phyloP scores from a whole-genome alignment of 768 basidiomycete genomes.

The Pilatotrama ljubarskyi region DNA sequence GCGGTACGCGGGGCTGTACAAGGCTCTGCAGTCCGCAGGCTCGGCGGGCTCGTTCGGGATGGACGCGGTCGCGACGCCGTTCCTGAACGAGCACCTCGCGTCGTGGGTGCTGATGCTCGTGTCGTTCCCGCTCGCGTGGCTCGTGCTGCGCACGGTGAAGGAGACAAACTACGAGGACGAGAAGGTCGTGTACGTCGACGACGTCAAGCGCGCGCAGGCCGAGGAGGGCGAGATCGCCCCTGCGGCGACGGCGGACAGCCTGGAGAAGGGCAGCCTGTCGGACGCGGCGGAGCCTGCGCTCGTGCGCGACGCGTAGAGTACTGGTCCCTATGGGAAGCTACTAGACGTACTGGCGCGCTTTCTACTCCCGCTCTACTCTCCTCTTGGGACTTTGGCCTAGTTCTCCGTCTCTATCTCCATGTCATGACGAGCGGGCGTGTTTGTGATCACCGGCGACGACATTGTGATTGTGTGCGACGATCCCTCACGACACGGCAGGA shows the following conservation, averaged over 20 bases:
- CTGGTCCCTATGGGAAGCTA: no score
- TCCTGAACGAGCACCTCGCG: slow-evolving; percentile 43
- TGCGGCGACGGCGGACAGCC: slow-evolving; percentile 1
- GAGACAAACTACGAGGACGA: slow-evolving; percentile 41
- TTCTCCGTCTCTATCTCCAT: no score
- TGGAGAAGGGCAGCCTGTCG: slow-evolving; percentile 26
- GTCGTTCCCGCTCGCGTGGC: slow-evolving; percentile 36
- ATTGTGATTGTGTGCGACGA: no score
- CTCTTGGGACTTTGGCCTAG: no score
- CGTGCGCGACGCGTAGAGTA: no score
- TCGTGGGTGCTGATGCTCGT: slow-evolving; percentile 37
- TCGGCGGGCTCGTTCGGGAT: slow-evolving; percentile 44
- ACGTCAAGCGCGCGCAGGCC: slow-evolving; percentile 16
- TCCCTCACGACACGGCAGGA: no score
- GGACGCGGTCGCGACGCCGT: slow-evolving; percentile 46
- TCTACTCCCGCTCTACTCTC: no score
- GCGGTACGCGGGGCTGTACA: slow-evolving; percentile 46
- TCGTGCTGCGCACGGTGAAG: slow-evolving; percentile 38
- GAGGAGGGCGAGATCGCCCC: slow-evolving; percentile 18
- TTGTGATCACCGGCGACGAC: no score
- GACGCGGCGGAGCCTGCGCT: neutral
- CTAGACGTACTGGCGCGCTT: no score
- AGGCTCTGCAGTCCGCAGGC: slow-evolving; percentile 40
- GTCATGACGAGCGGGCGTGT: no score
- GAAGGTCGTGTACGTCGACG: slow-evolving; percentile 32